Base-by-base conservation (phyloP, 2,329 filamentous ascomycete species). In the Fusarium pininemorale region DNA sequence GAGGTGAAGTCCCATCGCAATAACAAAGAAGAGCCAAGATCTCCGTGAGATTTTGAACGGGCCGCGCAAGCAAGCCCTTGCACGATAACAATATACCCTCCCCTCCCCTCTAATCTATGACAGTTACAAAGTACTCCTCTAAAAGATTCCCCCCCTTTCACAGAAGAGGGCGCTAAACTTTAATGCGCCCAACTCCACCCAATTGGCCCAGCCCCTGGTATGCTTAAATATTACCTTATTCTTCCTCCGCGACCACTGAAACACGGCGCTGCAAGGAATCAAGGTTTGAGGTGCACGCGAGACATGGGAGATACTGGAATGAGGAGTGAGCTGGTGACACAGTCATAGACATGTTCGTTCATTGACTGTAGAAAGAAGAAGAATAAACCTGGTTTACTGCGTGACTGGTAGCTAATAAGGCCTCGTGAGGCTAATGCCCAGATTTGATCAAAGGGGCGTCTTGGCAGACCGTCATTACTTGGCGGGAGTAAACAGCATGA, bases 141-240 rank as follows among this genome's bases (percentile, higher is more conserved):
- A 69, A 30, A 28, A 15, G 3, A 12, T 14, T 11, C 15, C 41
- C 58, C 56, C 56, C 47, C 47, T 66, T 22, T 41, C 32, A 55
- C 37, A 55, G 37, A 13, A 24, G n/a, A 53, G 39, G 69, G 66
- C 70, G 67, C 74, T 75, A 75, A 76, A 76, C 72, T 77, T 71
- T 75, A 76, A 77, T 76, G 54, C 69, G 55, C 72, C 72, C 72
- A 66, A 42, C 47, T 66, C 70, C 70, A 70, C 70, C 70, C 57
- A 38, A 63, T 41, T 65, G 60, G 56, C 30, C 55, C 63, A 66
- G 50, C 68, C 66, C 73, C 75, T 75, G 75, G 71, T 77, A 77
- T 77, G 75, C 75, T 77, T 77, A 77, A 77, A 77, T 77, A 71
- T 77, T 77, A 77, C 75, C 75, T 77, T 77, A 77, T 76, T 77